These are phyloP conservation scores for Kalmusia sp. DNA, from an alignment of 2,329 filamentous ascomycete genomes.

Conservation along the genomic window DNA sequence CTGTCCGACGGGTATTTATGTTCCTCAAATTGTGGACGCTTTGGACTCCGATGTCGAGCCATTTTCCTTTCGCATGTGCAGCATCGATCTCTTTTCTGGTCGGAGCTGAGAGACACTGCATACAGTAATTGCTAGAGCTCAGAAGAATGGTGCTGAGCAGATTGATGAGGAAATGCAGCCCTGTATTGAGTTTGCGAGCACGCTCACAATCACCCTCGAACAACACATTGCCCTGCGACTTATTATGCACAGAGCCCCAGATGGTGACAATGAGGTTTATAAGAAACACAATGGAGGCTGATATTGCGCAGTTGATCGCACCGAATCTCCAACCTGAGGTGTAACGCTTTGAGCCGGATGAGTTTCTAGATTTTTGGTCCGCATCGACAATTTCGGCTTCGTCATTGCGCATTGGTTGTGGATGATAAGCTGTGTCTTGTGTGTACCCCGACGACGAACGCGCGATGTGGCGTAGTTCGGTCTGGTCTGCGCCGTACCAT, in stretches of 20 bases:
- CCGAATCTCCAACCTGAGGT: neutral
- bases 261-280: constrained; percentile 20
- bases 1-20: neutral
- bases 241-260: constrained; percentile 4
- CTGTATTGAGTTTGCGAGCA: constrained; percentile 11
- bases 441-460: neutral
- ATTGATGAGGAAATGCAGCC: constrained; percentile 58
- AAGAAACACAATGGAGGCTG: constrained; percentile 15
- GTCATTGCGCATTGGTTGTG: neutral
- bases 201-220: constrained; percentile 30
- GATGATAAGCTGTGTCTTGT: neutral
- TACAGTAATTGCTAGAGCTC: constrained; percentile 22
- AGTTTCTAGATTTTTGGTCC: neutral
- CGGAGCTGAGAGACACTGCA: constrained; percentile 27
- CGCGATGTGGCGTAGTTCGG: constrained; percentile 4
- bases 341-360: neutral
- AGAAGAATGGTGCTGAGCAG: constrained; percentile 40
- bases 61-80: constrained; percentile 30
- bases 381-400: neutral
- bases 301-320: constrained; percentile 11
- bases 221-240: neutral
- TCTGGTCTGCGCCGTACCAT: constrained; percentile 2
- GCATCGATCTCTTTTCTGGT: constrained; percentile 22
- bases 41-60: constrained; percentile 11
- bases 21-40: constrained; percentile 8